These are phyloP conservation scores for Kwoniella pini DNA, from an alignment of 768 basidiomycete genomes.

Conservation along the genomic window DNA sequence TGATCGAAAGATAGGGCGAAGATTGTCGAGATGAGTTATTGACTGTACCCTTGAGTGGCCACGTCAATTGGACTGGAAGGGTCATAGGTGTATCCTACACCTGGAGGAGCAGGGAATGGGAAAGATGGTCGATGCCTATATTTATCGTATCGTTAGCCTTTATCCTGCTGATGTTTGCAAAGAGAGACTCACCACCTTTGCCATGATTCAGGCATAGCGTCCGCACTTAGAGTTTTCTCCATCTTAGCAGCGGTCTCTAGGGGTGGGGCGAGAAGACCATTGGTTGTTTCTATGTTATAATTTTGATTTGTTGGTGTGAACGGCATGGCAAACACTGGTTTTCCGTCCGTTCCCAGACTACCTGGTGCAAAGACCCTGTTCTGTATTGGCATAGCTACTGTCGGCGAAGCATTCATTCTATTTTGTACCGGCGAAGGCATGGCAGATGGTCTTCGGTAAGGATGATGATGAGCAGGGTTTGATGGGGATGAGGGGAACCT, in stretches of 20 bases:
- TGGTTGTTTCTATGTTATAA: conserved; percentile 9
- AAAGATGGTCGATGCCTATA: conserved; percentile 52
- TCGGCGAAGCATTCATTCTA: not conserved
- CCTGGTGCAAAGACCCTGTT: conserved; percentile 13
- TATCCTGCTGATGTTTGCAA: not conserved
- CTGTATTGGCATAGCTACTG: not conserved
- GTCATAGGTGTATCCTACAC: conserved; percentile 31
- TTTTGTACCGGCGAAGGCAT: conserved; percentile 12
- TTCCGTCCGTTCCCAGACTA: conserved; percentile 27
- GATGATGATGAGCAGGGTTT: conserved; percentile 26
- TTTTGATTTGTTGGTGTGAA: conserved; percentile 22
- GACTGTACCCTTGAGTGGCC: conserved; percentile 18
- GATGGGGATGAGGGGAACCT: conserved; percentile 21
- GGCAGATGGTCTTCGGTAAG: conserved; percentile 27
- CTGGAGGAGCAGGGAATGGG: conserved; percentile 50
- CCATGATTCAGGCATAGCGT: conserved; percentile 27
- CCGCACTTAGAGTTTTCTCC: conserved; percentile 31
- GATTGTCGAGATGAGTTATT: conserved; percentile 9
- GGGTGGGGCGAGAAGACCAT: conserved; percentile 28
- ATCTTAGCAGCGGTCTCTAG: conserved; percentile 25
- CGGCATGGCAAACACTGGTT: conserved; percentile 44
- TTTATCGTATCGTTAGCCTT: not conserved
- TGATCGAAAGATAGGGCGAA: not conserved
- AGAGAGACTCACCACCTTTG: conserved; percentile 40
- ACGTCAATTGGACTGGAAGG: conserved; percentile 29